Evolutionary conservation across 2,329 filamentous ascomycete species (phyloP).

Genomic region (Botrytis tulipae): DNA sequence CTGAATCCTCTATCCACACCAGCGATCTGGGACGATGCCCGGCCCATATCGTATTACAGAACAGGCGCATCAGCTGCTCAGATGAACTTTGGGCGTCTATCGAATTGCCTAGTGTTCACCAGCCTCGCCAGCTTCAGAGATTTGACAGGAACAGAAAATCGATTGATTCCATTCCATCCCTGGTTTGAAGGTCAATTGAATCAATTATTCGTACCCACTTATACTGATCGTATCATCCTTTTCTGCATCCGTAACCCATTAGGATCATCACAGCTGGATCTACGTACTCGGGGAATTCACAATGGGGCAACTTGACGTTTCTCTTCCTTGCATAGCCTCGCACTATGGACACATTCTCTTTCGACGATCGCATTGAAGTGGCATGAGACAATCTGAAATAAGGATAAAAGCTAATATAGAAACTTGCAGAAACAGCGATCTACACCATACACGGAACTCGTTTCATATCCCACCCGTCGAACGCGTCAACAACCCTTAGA

Average conservation of each 20-base stretch:
- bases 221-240: slow-evolving; percentile 29
- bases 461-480: slow-evolving; percentile 29
- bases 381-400: slow-evolving; percentile 21
- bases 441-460: slow-evolving; percentile 25
- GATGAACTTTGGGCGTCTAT: slow-evolving; percentile 19
- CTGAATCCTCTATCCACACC: slow-evolving; percentile 10
- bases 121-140: slow-evolving; percentile 22
- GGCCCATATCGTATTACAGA: slow-evolving; percentile 27
- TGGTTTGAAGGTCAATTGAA: background rate
- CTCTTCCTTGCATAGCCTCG: slow-evolving; percentile 28
- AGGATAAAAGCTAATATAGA: slow-evolving; percentile 26
- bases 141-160: background rate
- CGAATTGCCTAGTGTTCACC: slow-evolving; percentile 25
- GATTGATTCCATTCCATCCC: background rate
- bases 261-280: slow-evolving; percentile 27
- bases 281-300: slow-evolving; percentile 22
- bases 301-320: slow-evolving; percentile 19
- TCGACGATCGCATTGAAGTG: slow-evolving; percentile 29
- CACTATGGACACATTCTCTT: slow-evolving; percentile 28
- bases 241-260: slow-evolving; percentile 25
- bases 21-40: slow-evolving; percentile 22
- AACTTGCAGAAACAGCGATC: slow-evolving; percentile 26
- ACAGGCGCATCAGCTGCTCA: slow-evolving; percentile 27
- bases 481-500: slow-evolving; percentile 19
- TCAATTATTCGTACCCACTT: slow-evolving; percentile 19